A percentile compares a stretch with the other conserved stretches of the same genome.
phyloP scores from a whole-genome alignment of 257 asterid genomes.

The Salvia hispanica region DNA sequence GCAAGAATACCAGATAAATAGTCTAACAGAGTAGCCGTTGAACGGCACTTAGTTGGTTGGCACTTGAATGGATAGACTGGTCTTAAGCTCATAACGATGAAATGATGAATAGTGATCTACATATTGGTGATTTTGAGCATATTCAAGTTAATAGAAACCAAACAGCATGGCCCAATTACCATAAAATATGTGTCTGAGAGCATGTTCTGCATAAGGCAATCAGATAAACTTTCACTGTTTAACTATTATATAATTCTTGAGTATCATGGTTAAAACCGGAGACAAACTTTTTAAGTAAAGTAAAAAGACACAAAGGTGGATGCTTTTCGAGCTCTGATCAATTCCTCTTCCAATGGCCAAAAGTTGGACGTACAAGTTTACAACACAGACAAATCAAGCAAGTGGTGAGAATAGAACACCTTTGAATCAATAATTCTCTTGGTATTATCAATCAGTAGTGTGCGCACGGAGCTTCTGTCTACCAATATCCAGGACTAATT shows the following conservation, averaged over 20 bases:
- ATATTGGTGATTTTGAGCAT: neutral
- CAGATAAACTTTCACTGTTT: neutral
- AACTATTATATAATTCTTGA: neutral
- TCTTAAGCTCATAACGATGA: neutral
- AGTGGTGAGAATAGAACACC: slow-evolving; percentile 2
- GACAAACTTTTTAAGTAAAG: neutral
- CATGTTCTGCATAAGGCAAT: slow-evolving; percentile 9
- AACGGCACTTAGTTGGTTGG: slow-evolving; percentile 3
- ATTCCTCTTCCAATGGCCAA: neutral
- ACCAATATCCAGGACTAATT: neutral
- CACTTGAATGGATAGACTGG: slow-evolving; percentile 5
- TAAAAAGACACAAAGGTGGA: neutral
- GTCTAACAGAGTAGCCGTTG: neutral
- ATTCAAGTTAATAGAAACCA: neutral
- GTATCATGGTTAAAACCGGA: neutral
- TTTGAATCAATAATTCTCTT: neutral
- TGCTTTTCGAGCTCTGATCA: neutral
- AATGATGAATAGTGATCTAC: slow-evolving; percentile 2
- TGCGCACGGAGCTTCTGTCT: neutral
- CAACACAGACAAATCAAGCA: slow-evolving; percentile 14
- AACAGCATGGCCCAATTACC: neutral
- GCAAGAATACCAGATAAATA: neutral
- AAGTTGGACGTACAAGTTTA: neutral
- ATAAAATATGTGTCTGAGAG: neutral
- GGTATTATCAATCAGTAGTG: neutral